Base-by-base conservation (phyloP, 2,329 filamentous ascomycete genomes). In the Apiospora koreana region DNA sequence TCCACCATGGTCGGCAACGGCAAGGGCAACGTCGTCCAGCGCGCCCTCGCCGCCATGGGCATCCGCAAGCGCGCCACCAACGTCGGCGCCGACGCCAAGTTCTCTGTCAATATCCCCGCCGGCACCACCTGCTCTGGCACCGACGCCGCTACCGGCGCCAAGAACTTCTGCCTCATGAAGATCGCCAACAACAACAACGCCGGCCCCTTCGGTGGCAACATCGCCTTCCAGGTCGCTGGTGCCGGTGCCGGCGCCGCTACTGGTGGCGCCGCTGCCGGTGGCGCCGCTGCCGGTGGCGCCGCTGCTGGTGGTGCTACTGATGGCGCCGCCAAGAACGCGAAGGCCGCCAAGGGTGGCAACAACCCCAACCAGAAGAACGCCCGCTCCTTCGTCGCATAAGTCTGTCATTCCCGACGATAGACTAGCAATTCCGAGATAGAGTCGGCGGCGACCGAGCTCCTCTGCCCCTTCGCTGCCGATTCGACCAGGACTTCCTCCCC, bases 161-260 rank as follows among this genome's bases (percentile, higher is more conserved):
- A 28, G 42, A 72, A 72, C 46, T 72, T 75, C 45, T 75, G 74
- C 41, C 70, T 75, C 14, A 35, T 75, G 68, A 75, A 75, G 72
- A 58, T 75, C 65, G 73, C 70, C 54, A 75, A 75, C 69, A 69
- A 74, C 68, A 74, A 72, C 68, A 43, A 46, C 18, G 69, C 67
- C 7, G 73, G 73, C 3, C 73, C 74, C 12, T 75, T 74, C 35
- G 74, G 74, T 28, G 72, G 74, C 23, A 70, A 70, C 46, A 69
- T 75, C 25, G 73, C 73, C 14, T 74, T 75, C 73, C 73, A 74
- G 68, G 72, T 74, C 65, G 72, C 73, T 3, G 68, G 70, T 46
- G 67, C 67, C 28, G 64, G 46, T 58, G 42, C 31, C 12, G 42
- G 21, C 18, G 45, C 58, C 28, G 21, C 69, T n/a, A 35, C 69